phyloP scores from a whole-genome alignment of 2,329 filamentous ascomycete species.

The Ophiocordyceps camponoti-saundersi region DNA sequence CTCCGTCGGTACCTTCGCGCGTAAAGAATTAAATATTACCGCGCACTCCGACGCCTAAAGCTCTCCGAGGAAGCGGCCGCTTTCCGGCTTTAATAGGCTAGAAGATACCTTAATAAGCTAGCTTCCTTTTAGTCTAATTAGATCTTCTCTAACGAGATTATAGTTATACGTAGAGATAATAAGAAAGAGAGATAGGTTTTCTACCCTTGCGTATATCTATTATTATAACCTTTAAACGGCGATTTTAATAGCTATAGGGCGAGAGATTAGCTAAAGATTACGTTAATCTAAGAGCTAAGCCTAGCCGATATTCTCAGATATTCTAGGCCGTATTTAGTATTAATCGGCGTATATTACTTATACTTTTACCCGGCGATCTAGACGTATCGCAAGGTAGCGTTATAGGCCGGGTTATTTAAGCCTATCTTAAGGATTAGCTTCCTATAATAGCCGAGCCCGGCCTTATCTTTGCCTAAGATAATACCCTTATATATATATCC shows the following conservation, averaged over 20 bases:
- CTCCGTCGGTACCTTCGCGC: too few relatives aligned
- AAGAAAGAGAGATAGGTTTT: conserved; percentile 1
- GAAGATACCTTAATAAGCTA: background rate
- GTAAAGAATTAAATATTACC: too few relatives aligned
- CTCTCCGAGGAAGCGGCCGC: background rate
- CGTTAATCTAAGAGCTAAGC: background rate
- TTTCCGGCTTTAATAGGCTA: background rate
- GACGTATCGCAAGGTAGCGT: background rate
- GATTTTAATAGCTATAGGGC: too few relatives aligned
- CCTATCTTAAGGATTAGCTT: background rate
- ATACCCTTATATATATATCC: background rate
- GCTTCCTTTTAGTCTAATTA: background rate
- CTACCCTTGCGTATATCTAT: background rate
- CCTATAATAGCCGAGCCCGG: background rate
- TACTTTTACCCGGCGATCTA: background rate
- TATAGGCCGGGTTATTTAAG: background rate
- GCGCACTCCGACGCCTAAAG: too few relatives aligned
- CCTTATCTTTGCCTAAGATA: background rate
- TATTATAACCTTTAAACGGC: background rate
- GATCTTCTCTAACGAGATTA: background rate
- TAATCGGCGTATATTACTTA: background rate
- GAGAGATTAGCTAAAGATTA: background rate
- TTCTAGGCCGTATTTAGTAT: background rate
- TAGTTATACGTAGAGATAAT: background rate
- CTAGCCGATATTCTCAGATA: background rate